Conservation (phyloP, 164 flowering plant species). For the Magnolia officinalis region DNA sequence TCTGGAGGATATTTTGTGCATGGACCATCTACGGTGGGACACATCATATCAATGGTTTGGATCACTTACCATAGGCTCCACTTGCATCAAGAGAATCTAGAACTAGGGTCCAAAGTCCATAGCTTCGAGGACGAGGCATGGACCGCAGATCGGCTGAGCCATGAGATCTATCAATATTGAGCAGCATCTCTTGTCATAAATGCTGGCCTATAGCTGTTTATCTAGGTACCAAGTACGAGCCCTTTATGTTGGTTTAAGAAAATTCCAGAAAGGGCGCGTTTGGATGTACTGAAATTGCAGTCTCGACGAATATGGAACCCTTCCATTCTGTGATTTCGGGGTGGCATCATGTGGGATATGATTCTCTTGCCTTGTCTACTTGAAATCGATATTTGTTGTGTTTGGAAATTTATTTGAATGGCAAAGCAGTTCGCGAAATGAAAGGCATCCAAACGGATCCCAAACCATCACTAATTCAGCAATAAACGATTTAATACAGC, state of each 20-base stretch:
- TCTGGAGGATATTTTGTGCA: no score
- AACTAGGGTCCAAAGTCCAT: not conserved
- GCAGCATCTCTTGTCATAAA: not conserved
- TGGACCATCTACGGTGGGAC: no score
- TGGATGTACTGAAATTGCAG: not conserved
- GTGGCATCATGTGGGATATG: not conserved
- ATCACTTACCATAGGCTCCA: no score
- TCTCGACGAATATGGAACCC: not conserved
- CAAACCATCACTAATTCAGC: not conserved
- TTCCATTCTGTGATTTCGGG: not conserved
- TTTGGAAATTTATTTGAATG: no score
- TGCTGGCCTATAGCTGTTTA: not conserved
- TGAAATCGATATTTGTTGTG: not conserved
- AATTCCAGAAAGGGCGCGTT: not conserved
- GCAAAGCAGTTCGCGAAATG: not conserved
- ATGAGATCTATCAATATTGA: not conserved
- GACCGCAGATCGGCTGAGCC: not conserved
- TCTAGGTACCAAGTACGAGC: not conserved
- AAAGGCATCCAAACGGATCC: not conserved
- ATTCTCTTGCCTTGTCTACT: not conserved
- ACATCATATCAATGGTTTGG: no score
- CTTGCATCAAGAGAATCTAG: no score
- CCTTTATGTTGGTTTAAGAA: not conserved
- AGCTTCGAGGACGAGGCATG: not conserved
- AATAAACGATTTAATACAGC: not conserved